phyloP scores from a whole-genome alignment of 2,329 filamentous ascomycete genomes.

The Penicillium occitanis region DNA sequence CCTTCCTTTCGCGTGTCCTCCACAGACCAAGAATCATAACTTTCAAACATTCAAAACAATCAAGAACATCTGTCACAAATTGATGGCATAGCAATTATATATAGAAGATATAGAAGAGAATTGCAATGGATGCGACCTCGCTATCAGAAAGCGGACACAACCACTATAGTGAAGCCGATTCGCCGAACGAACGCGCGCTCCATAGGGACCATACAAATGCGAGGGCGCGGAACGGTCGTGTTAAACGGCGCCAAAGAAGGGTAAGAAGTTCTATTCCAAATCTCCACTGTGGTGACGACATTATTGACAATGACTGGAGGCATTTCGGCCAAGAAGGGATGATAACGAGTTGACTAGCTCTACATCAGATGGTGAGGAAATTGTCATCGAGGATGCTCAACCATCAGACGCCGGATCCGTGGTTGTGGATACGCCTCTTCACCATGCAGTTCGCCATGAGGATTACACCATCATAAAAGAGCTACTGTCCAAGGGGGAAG shows the following conservation, averaged over 20 bases:
- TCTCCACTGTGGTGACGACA: not conserved
- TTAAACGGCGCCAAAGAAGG: not conserved
- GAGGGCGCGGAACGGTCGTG: not conserved
- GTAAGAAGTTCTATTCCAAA: constrained; percentile 5
- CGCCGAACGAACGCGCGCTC: not conserved
- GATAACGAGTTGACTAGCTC: not conserved
- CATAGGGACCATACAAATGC: not conserved
- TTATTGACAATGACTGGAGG: not conserved
- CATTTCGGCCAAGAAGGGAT: not conserved
- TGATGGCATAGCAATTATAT: not conserved
- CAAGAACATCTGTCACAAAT: not conserved
- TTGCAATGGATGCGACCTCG: not conserved
- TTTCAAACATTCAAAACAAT: not conserved
- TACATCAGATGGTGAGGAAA: not conserved
- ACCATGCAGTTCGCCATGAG: constrained; percentile 3
- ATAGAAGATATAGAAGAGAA: not conserved
- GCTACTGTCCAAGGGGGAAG: not conserved
- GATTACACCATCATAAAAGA: not conserved
- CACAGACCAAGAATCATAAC: not conserved
- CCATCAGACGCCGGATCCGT: not conserved
- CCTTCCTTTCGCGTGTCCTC: not conserved
- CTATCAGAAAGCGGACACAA: not conserved
- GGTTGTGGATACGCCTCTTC: not conserved
- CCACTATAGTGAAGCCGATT: not conserved
- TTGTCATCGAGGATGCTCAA: not conserved